These are phyloP conservation scores for Heliocybe sulcata DNA, from an alignment of 1,284 basidiomycete genomes.

Conservation along the genomic window DNA sequence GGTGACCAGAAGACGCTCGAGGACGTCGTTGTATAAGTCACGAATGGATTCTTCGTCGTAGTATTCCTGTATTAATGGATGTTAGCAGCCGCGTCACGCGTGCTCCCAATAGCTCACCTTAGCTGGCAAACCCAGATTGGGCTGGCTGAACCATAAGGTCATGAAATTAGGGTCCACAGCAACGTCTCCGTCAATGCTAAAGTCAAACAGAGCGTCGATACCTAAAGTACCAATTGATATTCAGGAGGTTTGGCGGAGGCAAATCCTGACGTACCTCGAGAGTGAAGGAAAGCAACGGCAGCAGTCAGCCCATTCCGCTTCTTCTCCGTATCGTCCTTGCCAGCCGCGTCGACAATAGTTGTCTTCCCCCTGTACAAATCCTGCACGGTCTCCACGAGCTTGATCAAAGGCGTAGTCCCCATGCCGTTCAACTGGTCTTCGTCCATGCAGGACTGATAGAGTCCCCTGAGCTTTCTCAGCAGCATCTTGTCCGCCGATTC, in stretches of 20 bases:
- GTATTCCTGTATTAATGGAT: conserved; percentile 58
- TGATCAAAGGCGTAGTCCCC: conserved; percentile 54
- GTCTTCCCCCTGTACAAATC: conserved; percentile 48
- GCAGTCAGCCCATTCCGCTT: conserved; percentile 58
- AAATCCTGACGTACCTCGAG: conserved; percentile 47
- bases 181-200: conserved; percentile 83
- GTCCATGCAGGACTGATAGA: conserved; percentile 84
- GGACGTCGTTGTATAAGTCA: conserved; percentile 64
- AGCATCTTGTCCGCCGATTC: conserved; percentile 25
- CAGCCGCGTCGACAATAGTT: conserved; percentile 24
- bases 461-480: conserved; percentile 71
- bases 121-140: conserved; percentile 80
- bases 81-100: too few species aligned
- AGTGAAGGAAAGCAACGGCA: conserved; percentile 83
- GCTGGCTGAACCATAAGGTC: conserved; percentile 83
- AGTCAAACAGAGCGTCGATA: conserved; percentile 72
- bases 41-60: conserved; percentile 76
- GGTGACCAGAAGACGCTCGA: conserved; percentile 60
- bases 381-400: conserved; percentile 50
- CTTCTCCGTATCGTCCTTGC: conserved; percentile 6
- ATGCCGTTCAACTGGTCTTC: conserved; percentile 58
- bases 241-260: background rate
- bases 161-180: conserved; percentile 86
- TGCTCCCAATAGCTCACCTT: too few species aligned
- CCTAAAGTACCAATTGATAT: conserved; percentile 31